Conservation (phyloP, 176 grass and related monocot species). For the Bonia amplexicaulis region DNA sequence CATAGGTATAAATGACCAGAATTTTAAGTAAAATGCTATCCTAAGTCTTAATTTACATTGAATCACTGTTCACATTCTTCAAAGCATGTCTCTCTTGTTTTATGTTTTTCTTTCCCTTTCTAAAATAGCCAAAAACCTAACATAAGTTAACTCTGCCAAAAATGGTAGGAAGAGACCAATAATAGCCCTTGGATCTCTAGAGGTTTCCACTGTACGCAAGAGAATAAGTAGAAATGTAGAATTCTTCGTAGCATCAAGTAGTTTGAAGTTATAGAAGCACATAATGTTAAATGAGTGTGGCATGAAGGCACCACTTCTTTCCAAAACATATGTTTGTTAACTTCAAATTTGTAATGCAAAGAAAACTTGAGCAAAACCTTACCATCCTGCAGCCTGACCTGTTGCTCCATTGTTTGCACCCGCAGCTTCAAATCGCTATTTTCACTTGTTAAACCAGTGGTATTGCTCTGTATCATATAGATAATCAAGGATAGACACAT, state of each 20-base stretch:
- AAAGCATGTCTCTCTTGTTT: neutral
- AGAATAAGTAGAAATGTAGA: neutral
- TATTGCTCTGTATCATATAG: constrained; percentile 66
- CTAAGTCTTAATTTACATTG: neutral
- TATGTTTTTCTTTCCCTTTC: neutral
- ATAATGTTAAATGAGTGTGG: neutral
- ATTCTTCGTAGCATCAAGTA: neutral
- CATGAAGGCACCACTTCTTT: neutral
- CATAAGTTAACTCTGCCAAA: neutral
- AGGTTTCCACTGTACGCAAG: neutral
- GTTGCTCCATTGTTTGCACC: constrained; percentile 86
- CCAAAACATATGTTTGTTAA: constrained; percentile 3
- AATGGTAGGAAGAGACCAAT: neutral
- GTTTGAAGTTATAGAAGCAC: neutral
- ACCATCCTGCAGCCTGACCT: constrained; percentile 92
- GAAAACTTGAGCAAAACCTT: constrained; percentile 20
- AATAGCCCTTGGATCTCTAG: neutral
- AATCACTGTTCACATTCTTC: neutral
- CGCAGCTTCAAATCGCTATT: constrained; percentile 89
- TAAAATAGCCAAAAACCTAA: neutral
- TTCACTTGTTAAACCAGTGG: constrained; percentile 78
- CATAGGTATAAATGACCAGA: neutral
- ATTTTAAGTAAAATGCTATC: neutral
- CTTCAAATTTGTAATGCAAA: neutral
- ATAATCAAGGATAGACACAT: constrained; percentile 20